These are phyloP conservation scores for Mycena sanguinolenta DNA, from an alignment of 768 basidiomycete species.

Conservation along the genomic window DNA sequence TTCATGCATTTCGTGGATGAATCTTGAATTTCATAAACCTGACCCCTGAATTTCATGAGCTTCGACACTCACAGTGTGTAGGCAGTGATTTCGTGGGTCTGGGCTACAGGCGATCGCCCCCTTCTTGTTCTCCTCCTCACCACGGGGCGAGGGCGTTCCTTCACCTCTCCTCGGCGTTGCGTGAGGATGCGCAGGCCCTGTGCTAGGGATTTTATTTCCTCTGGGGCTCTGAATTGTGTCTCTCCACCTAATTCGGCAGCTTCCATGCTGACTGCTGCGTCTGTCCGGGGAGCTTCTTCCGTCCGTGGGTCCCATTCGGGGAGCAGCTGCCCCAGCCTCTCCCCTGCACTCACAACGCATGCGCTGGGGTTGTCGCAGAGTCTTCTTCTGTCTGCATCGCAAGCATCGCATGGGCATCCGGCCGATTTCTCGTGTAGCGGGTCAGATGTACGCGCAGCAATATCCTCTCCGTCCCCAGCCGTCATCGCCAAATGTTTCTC, in stretches of 20 bases:
- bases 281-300: neutral
- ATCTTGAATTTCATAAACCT: too few relatives aligned
- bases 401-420: neutral
- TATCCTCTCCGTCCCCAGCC: neutral
- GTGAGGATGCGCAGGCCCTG: too few relatives aligned
- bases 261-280: too few relatives aligned
- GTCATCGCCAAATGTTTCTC: neutral
- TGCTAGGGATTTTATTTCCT: too few relatives aligned
- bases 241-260: too few relatives aligned
- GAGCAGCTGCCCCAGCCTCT: neutral
- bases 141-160: neutral
- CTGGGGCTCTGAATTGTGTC: too few relatives aligned
- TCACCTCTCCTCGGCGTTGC: neutral
- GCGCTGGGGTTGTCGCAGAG: neutral
- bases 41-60: too few relatives aligned
- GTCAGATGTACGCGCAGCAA: neutral
- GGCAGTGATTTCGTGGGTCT: too few relatives aligned
- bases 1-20: too few relatives aligned
- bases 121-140: too few relatives aligned
- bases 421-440: neutral
- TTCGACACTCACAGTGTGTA: too few relatives aligned
- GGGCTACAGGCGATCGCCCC: too few relatives aligned
- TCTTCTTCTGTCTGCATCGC: neutral
- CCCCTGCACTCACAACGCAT: neutral
- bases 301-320: neutral